These are phyloP conservation scores for Axilococcus clingmanii DNA, from an alignment of 139 green algal species.

Conservation along the genomic window DNA sequence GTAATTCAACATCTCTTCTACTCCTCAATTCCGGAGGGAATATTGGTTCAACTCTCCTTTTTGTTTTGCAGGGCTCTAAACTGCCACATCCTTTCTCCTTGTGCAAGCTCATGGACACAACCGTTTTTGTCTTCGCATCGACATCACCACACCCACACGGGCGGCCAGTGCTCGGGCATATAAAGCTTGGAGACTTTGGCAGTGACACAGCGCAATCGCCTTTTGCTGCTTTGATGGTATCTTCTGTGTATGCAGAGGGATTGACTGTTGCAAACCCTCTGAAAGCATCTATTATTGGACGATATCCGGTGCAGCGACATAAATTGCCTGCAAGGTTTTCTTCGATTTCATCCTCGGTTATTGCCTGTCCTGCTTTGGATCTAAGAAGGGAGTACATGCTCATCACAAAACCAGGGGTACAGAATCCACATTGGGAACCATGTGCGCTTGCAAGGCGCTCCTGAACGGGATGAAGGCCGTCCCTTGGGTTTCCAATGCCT, in stretches of 20 bases:
- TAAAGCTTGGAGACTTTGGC: background rate
- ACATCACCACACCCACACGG: constrained; percentile 58
- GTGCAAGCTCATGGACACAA: background rate
- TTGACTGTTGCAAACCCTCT: constrained; percentile 70
- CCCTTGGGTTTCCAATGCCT: constrained; percentile 72
- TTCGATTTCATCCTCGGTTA: constrained; percentile 83
- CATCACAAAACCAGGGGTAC: constrained; percentile 98
- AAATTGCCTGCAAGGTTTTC: constrained; percentile 89
- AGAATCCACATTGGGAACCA: constrained; percentile 96
- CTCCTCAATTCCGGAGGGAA: constrained; percentile 82
- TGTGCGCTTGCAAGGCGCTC: constrained; percentile 74
- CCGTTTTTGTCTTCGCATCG: background rate
- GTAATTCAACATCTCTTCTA: constrained; percentile 27
- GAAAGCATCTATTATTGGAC: constrained; percentile 97
- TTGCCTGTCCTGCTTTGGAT: constrained; percentile 23
- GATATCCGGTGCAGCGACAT: constrained; percentile 93
- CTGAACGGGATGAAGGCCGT: constrained; percentile 89
- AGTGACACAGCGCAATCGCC: background rate
- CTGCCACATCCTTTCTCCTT: background rate
- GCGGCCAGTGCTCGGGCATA: constrained; percentile 70
- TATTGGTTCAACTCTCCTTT: constrained; percentile 87
- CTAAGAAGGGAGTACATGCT: constrained; percentile 87
- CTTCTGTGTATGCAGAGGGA: constrained; percentile 55
- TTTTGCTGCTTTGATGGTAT: constrained; percentile 58
- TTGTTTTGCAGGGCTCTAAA: no score